These are phyloP conservation scores for Colletotrichum destructivum DNA, from an alignment of 2,329 filamentous ascomycete species.

Conservation along the genomic window DNA sequence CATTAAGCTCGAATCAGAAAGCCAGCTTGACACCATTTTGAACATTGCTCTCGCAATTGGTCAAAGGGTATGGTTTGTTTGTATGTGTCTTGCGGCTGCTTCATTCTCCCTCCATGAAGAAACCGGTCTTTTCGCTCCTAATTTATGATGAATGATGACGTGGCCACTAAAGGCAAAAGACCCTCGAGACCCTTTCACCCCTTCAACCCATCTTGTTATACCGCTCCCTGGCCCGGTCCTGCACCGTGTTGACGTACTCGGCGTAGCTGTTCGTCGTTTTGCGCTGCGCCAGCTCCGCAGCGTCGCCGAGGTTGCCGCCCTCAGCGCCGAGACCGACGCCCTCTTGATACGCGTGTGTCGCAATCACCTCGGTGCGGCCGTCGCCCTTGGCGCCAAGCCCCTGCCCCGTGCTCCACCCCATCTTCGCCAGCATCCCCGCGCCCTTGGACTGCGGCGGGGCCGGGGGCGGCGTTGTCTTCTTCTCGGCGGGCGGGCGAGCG, in stretches of 20 bases:
- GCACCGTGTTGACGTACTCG: constrained; percentile 75
- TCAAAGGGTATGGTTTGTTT: background rate
- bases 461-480: constrained; percentile 46
- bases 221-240: constrained; percentile 77
- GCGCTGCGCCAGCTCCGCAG: constrained; percentile 73
- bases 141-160: too few relatives aligned
- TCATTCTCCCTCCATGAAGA: background rate
- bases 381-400: constrained; percentile 76
- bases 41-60: too few relatives aligned
- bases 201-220: constrained; percentile 67
- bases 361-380: constrained; percentile 75
- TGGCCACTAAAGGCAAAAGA: too few relatives aligned
- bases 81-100: background rate
- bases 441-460: constrained; percentile 71
- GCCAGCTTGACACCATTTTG: too few relatives aligned
- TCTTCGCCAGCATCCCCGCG: constrained; percentile 78
- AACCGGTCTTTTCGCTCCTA: background rate
- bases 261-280: constrained; percentile 73
- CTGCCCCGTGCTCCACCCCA: constrained; percentile 78
- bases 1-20: too few relatives aligned
- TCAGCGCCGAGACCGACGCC: constrained; percentile 80
- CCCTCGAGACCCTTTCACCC: background rate
- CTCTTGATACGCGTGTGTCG: constrained; percentile 75
- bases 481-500: constrained; percentile 44
- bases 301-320: constrained; percentile 79